A percentile compares a stretch with the other conserved stretches of the same genome.
phyloP scores from a whole-genome alignment of 2,329 filamentous ascomycete genomes.

The Diaporthe velutina region DNA sequence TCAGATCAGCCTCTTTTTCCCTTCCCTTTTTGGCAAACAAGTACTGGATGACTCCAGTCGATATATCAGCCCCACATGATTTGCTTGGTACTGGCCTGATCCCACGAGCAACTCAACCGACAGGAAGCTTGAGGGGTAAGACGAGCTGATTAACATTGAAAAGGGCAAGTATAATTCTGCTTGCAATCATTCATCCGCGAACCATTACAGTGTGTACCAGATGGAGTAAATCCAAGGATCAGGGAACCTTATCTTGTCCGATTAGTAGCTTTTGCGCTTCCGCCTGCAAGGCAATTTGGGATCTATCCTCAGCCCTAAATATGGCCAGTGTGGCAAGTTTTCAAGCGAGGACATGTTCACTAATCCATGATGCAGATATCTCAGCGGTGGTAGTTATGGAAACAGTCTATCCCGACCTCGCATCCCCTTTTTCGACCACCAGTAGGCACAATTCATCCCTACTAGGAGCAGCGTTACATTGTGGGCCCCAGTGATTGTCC shows the following conservation, averaged over 20 bases:
- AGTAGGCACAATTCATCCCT: too few species aligned
- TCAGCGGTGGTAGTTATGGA: background rate
- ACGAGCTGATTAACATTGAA: background rate
- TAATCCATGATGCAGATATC: background rate
- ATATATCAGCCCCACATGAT: conserved; percentile 1
- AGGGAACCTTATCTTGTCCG: background rate
- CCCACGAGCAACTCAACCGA: background rate
- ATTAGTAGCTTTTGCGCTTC: background rate
- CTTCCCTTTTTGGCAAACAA: background rate
- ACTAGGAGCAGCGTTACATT: background rate
- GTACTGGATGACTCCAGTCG: background rate
- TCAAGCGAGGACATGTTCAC: background rate
- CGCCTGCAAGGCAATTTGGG: background rate
- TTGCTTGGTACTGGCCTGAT: background rate
- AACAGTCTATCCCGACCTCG: background rate
- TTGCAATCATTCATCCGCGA: background rate
- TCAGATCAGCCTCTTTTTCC: conserved; percentile 4
- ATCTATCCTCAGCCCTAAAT: background rate
- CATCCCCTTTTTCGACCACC: background rate
- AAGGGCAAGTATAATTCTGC: background rate
- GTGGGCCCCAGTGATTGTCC: background rate
- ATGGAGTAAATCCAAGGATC: too few species aligned
- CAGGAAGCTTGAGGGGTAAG: background rate
- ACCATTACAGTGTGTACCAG: too few species aligned
- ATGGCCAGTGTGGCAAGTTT: background rate